Evolutionary conservation across 805 yeast genomes (phyloP), one percentile per base, ranked within the genome.

Genomic region (Saccharomycopsis capsularis): DNA sequence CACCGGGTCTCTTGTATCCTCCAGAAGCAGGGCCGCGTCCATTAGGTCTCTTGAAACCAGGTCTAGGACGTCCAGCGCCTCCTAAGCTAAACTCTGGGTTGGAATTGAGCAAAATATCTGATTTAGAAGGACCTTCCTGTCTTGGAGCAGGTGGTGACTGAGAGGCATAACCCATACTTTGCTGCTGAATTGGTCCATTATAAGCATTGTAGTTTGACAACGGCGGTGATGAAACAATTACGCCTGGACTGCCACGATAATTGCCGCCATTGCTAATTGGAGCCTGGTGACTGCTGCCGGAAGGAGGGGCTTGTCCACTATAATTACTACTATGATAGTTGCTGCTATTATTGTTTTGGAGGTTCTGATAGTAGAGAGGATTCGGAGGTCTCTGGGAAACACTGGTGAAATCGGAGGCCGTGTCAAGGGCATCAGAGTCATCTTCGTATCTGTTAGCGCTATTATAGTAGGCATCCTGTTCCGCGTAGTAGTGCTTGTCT

Each of bases 331-430:
- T 58, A 30, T 55, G 47, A 34, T 42, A 54, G 25, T n/a, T 34
- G n/a, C n/a, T n/a, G 42, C 32, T 50, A 53, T 6, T 47, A 15
- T 51, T 58, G 29, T 42, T 52, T 40, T 42, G 59, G n/a, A 41
- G 54, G 13, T 49, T 56, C 37, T 51, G 55, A 38, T 59, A 70
- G 56, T 76, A 79, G 24, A 68, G 64, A 16, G 84, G 85, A 58
- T 84, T 84, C 15, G 79, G 72, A 24, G 81, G 89, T 60, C 91
- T 70, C 63, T 84, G 91, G 5, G 90, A 82, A 1, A 85, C 85
- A 46, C 88, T 80, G 1, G 93, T 84, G 63, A 85, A 82, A 58
- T 81, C 82, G 1, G 91, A 83, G 42, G 40, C 49, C 4, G 53
- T 49, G 16, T 71, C 78, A 21, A 57, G 57, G 16, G 58, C 63